Percentiles rank a stretch among this genome's conserved stretches.
phyloP scores from a whole-genome alignment of 2,329 filamentous ascomycete species.

The Kalaharituber pfeilii region DNA sequence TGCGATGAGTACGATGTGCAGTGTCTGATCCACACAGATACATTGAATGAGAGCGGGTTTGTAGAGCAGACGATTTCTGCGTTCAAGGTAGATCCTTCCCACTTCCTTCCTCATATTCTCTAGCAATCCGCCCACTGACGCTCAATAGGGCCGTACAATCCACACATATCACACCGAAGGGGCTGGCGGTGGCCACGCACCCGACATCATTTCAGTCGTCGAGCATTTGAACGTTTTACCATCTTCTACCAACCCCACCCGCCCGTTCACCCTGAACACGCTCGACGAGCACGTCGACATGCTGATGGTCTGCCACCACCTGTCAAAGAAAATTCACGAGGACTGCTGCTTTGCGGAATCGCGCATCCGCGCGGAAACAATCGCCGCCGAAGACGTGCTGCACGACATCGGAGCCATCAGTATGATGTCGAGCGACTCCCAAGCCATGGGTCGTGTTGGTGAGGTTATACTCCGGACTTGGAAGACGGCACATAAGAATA shows the following conservation, averaged over 20 bases:
- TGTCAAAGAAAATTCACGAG: slow-evolving; percentile 82
- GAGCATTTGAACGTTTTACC: slow-evolving; percentile 74
- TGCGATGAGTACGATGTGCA: slow-evolving; percentile 88
- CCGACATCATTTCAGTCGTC: slow-evolving; percentile 88
- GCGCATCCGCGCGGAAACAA: slow-evolving; percentile 87
- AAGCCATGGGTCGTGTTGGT: slow-evolving; percentile 91
- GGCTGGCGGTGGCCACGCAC: slow-evolving; percentile 83
- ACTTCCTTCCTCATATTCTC: background rate
- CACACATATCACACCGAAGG: slow-evolving; percentile 97
- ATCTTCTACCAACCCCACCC: slow-evolving; percentile 78
- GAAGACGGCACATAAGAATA: slow-evolving; percentile 97
- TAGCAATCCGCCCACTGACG: background rate
- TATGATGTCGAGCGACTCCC: slow-evolving; percentile 93
- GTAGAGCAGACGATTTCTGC: slow-evolving; percentile 80
- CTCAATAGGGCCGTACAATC: slow-evolving; percentile 55
- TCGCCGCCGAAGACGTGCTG: slow-evolving; percentile 87
- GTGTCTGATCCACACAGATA: slow-evolving; percentile 88
- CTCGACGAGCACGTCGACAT: slow-evolving; percentile 94
- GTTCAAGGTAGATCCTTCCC: slow-evolving; percentile 41
- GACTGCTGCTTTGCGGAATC: slow-evolving; percentile 91
- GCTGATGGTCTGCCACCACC: slow-evolving; percentile 95
- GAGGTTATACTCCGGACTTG: slow-evolving; percentile 86
- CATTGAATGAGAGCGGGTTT: slow-evolving; percentile 91
- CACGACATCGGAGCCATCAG: slow-evolving; percentile 89
- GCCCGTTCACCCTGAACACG: slow-evolving; percentile 80